phyloP scores from a whole-genome alignment of 495 filamentous ascomycete species.

The Aspergillus affinis region DNA sequence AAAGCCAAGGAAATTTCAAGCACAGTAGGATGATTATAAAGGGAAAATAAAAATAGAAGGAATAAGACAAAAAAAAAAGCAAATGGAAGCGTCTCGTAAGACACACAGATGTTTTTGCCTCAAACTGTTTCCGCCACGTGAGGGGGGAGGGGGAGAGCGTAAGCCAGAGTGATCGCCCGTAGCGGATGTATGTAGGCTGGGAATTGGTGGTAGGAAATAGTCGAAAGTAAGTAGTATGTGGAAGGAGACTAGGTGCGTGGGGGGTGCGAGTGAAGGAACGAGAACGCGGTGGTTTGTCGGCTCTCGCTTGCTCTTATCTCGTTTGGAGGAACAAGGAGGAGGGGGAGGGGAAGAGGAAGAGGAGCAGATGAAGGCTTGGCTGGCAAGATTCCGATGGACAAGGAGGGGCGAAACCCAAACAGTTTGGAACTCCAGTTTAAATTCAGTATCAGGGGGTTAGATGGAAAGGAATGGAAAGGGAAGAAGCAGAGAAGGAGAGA shows the following conservation, averaged over 20 bases:
- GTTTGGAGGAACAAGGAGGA: slow-evolving; percentile 8
- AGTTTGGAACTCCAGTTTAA: not conserved
- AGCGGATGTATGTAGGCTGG: slow-evolving; percentile 11
- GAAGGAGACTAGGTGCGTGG: not conserved
- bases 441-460: slow-evolving; percentile 4
- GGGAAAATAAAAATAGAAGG: not conserved
- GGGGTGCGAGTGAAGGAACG: slow-evolving; percentile 2
- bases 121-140: slow-evolving; percentile 25
- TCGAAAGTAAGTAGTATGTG: slow-evolving; percentile 1
- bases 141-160: slow-evolving; percentile 14
- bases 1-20: not conserved
- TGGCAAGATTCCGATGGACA: slow-evolving; percentile 11
- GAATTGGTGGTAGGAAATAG: not conserved
- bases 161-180: slow-evolving; percentile 15
- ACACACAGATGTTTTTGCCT: slow-evolving; percentile 14
- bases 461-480: slow-evolving; percentile 1
- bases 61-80: slow-evolving; percentile 8
- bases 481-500: not conserved
- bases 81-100: slow-evolving; percentile 3
- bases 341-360: slow-evolving; percentile 10
- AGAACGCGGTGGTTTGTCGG: slow-evolving; percentile 1
- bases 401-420: slow-evolving; percentile 15
- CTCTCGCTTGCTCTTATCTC: slow-evolving; percentile 15
- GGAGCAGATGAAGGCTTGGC: slow-evolving; percentile 21
- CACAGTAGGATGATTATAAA: not conserved